Percentiles rank a stretch among this genome's conserved stretches.
These are phyloP conservation scores for Colletotrichum sp. DNA, from an alignment of 2,329 filamentous ascomycete species.

Conservation along the genomic window DNA sequence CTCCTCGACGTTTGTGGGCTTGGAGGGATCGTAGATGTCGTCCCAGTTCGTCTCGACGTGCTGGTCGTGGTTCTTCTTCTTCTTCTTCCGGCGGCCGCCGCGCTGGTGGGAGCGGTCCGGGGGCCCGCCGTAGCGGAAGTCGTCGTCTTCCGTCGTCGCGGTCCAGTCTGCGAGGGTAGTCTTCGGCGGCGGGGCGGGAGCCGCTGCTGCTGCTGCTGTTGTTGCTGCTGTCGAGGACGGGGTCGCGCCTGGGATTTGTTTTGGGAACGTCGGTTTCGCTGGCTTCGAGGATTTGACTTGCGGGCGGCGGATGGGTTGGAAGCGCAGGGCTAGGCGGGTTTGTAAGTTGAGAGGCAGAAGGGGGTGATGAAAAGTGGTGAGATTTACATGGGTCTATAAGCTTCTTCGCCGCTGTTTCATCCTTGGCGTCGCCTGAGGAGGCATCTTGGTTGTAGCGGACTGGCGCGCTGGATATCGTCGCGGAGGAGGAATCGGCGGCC, in stretches of 20 bases:
- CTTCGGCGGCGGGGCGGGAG: constrained; percentile 56
- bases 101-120: constrained; percentile 72
- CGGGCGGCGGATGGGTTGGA: constrained; percentile 85
- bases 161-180: constrained; percentile 83
- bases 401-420: constrained; percentile 64
- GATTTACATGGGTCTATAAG: constrained; percentile 45
- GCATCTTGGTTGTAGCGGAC: constrained; percentile 70
- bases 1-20: constrained; percentile 84
- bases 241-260: constrained; percentile 36
- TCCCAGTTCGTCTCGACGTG: constrained; percentile 80
- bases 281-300: constrained; percentile 62
- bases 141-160: constrained; percentile 75
- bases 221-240: constrained; percentile 24
- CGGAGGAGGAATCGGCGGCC: constrained; percentile 45
- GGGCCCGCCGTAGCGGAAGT: constrained; percentile 66
- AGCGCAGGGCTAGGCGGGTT: constrained; percentile 67
- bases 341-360: not conserved
- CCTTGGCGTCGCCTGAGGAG: constrained; percentile 49
- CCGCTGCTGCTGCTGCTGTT: constrained; percentile 28
- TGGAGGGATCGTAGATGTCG: constrained; percentile 84
- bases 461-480: constrained; percentile 80
- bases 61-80: constrained; percentile 67
- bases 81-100: constrained; percentile 79
- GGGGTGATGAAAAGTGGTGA: not conserved
- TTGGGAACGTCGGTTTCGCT: constrained; percentile 66